Percentiles rank a stretch among this genome's conserved stretches.
Evolutionary conservation across 169 alveolate genomes (phyloP).

Genomic region (Eimeria necatrix): DNA sequence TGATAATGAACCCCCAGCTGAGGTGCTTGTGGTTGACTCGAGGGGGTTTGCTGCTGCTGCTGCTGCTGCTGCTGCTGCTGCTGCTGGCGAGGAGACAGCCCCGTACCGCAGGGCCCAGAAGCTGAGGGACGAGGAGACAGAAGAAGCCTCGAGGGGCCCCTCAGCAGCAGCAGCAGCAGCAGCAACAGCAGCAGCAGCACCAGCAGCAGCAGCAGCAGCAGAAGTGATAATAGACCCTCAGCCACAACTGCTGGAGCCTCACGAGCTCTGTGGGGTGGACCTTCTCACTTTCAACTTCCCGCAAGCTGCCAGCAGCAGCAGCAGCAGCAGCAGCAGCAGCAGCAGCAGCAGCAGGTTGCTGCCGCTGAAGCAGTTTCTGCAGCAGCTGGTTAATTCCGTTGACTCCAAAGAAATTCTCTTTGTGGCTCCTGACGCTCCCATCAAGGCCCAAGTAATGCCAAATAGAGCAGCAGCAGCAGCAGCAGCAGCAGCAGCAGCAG

Average conservation of each 20-base stretch:
- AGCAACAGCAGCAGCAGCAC: not conserved
- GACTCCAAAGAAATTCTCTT: constrained; percentile 59
- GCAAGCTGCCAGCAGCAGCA: not conserved
- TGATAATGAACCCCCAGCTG: too few species aligned
- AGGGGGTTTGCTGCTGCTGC: not conserved
- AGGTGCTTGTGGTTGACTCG: too few species aligned
- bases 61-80: constrained; percentile 27
- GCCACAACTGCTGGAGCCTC: not conserved
- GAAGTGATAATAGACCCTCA: not conserved
- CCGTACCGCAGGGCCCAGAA: not conserved
- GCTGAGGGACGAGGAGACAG: not conserved
- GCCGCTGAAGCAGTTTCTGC: constrained; percentile 35
- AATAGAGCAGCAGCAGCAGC: too few species aligned
- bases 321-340: not conserved
- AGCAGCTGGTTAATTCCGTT: not conserved
- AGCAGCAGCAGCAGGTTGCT: not conserved
- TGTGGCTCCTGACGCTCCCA: constrained; percentile 70
- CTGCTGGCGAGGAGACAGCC: constrained; percentile 4
- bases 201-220: not conserved
- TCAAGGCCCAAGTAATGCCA: not conserved
- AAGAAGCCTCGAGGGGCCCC: too few species aligned
- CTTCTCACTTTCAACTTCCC: constrained; percentile 22
- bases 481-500: not conserved
- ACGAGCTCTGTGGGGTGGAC: constrained; percentile 70
- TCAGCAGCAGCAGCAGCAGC: too few species aligned